A percentile compares a stretch with the other conserved stretches of the same genome.
Conservation (phyloP, 2,329 filamentous ascomycete genomes). For the Stachybotrys echinatus region DNA sequence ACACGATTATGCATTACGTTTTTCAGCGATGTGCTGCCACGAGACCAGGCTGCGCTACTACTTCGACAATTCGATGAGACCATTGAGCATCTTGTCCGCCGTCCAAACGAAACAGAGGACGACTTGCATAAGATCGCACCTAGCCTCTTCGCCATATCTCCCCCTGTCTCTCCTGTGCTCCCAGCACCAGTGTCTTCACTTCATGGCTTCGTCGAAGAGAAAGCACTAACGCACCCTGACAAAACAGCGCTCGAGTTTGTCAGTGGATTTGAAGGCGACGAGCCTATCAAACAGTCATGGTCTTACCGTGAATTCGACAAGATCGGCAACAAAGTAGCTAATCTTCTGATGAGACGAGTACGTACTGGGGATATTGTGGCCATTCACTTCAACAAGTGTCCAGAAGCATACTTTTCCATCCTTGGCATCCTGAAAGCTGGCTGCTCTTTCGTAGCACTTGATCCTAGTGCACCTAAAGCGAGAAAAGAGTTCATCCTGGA, state of each 20-base stretch:
- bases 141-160: slow-evolving; percentile 58
- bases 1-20: slow-evolving; percentile 64
- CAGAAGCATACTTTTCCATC: slow-evolving; percentile 78
- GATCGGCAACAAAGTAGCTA: slow-evolving; percentile 67
- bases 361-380: slow-evolving; percentile 60
- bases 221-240: slow-evolving; percentile 49
- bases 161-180: slow-evolving; percentile 54
- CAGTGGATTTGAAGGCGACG: slow-evolving; percentile 42
- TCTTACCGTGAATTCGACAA: slow-evolving; percentile 67
- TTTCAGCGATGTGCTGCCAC: slow-evolving; percentile 58
- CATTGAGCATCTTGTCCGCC: slow-evolving; percentile 52
- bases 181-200: slow-evolving; percentile 55
- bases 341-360: slow-evolving; percentile 50
- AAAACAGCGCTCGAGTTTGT: slow-evolving; percentile 73
- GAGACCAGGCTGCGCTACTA: slow-evolving; percentile 60
- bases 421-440: slow-evolving; percentile 78
- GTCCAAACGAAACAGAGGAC: slow-evolving; percentile 34
- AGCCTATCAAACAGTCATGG: slow-evolving; percentile 53
- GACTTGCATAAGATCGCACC: slow-evolving; percentile 26
- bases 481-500: slow-evolving; percentile 73
- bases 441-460: slow-evolving; percentile 75
- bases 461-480: slow-evolving; percentile 65
- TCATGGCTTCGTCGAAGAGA: slow-evolving; percentile 72
- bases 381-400: slow-evolving; percentile 79
- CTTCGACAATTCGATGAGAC: slow-evolving; percentile 67